Percentiles rank a stretch among this genome's conserved stretches.
Evolutionary conservation across 371 early-diverging fungal genomes (phyloP).

Genomic region (Mucor mucedo): DNA sequence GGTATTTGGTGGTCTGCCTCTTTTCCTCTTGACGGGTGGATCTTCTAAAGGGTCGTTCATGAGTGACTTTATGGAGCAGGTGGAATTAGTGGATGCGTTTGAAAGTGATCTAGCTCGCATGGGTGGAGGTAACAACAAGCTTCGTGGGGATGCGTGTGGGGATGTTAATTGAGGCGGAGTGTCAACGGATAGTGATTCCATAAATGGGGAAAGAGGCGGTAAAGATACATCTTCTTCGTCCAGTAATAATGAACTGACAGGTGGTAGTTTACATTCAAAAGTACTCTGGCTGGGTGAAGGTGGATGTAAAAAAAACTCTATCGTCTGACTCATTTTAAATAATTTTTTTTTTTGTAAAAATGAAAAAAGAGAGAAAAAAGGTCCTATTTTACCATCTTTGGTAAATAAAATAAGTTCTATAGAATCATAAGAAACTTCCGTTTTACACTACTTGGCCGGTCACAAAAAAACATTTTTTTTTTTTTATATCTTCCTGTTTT

Average conservation of each 20-base stretch:
- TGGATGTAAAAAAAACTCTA: conserved; percentile 25
- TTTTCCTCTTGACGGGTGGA: conserved; percentile 33
- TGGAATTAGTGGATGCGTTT: conserved; percentile 35
- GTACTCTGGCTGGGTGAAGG: conserved; percentile 14
- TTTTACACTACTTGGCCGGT: conserved; percentile 1
- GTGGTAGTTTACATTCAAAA: conserved; percentile 1
- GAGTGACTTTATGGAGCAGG: conserved; percentile 5
- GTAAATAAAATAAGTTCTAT: conserved; percentile 14
- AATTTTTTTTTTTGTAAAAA: conserved; percentile 1
- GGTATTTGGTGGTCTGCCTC: conserved; percentile 53
- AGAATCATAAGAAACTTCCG: conserved; percentile 14
- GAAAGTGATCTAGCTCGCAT: conserved; percentile 35
- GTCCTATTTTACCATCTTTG: conserved; percentile 22
- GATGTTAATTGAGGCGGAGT: conserved; percentile 25
- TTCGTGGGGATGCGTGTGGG: conserved; percentile 16
- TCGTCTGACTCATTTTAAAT: conserved; percentile 8
- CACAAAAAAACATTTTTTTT: not conserved
- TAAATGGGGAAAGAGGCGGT: conserved; percentile 22
- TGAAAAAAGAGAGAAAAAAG: conserved; percentile 4
- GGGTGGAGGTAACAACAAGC: conserved; percentile 16
- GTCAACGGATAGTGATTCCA: conserved; percentile 30
- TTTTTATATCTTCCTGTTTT: not conserved
- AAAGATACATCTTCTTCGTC: conserved; percentile 8
- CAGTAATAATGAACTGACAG: conserved; percentile 14
- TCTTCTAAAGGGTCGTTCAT: not conserved